Percentiles rank a stretch among this genome's conserved stretches.
Evolutionary conservation across 768 basidiomycete species (phyloP).

Genomic region (Melanogaster broomeanus): DNA sequence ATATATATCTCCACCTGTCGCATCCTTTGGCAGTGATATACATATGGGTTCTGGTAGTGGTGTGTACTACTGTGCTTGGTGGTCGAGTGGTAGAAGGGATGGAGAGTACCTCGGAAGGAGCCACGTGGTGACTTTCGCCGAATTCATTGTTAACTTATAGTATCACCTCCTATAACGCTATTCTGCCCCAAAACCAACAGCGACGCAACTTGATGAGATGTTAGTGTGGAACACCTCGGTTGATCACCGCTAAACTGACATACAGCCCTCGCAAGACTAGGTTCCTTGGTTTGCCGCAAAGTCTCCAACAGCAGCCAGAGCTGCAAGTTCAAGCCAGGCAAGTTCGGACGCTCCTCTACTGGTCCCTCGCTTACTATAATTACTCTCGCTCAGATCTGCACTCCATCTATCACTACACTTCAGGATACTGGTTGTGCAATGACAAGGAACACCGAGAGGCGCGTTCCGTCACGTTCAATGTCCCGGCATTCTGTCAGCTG

Average conservation of each 20-base stretch:
- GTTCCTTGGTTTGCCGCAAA: not conserved
- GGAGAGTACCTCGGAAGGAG: too few relatives aligned
- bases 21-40: too few relatives aligned
- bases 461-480: slow-evolving; percentile 13
- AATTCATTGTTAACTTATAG: too few relatives aligned
- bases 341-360: not conserved
- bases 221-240: not conserved
- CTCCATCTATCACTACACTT: slow-evolving; percentile 5
- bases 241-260: not conserved
- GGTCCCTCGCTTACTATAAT: not conserved
- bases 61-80: too few relatives aligned
- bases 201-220: too few relatives aligned
- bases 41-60: too few relatives aligned
- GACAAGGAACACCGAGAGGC: slow-evolving; percentile 15
- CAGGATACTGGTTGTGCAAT: slow-evolving; percentile 29
- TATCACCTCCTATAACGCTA: too few relatives aligned
- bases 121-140: too few relatives aligned
- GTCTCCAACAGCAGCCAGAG: not conserved
- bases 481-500: slow-evolving; percentile 20
- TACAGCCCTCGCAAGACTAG: not conserved
- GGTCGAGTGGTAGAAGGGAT: too few relatives aligned
- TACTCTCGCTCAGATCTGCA: not conserved
- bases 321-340: slow-evolving; percentile 6
- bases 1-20: slow-evolving; percentile 1
- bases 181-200: too few relatives aligned